Evolutionary conservation across 805 yeast genomes (phyloP), one percentile per base, ranked within the genome.

Genomic region (Candida insectalens): DNA sequence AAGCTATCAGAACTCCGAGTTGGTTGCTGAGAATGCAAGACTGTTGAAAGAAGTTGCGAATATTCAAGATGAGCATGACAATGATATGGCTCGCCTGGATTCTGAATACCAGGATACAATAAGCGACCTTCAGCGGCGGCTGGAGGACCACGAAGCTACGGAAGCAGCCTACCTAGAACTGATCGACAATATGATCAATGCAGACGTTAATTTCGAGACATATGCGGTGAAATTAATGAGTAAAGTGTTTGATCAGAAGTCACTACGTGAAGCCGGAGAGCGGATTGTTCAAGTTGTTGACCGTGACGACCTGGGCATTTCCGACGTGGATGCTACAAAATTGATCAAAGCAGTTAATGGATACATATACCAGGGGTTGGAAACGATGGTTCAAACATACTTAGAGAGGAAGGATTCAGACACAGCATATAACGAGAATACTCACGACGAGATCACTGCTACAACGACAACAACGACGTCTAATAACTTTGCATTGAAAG

Each of bases 311-410:
- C 33, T 42, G 21, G 42, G 40, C 28, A 39, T 49, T 25, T 50
- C 46, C 26, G 43, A 43, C 12, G 32, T 39, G 5, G 55, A 54
- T 18, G 43, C 57, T 13, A 47, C 52, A 25, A 64, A 62, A 15
- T 30, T 59, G 44, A 39, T 71, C 53, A 50, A 43, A 10, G 35
- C 51, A 2, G 39, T 55, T 2, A 42, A 50, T 32, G 46, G 51
- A n/a, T 78, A 74, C 45, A 71, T 74, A 41, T 68, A 70, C n/a
- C 58, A 76, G 30, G 85, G 83, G 0, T 65, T 72, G 5, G 72
- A 66, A 19, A 70, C 77, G 3, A 61, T 78, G 6, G 73, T 77
- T 3, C 59, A 65, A 26, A 79, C 77, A 31, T 78, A 77, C 44
- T 67, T 69, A 3, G 42, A 47, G 10, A 30, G n/a, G n/a, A n/a